Evolutionary conservation across 257 asterid species (phyloP), one percentile per base, ranked within the genome.

Genomic region (Vinca minor): DNA sequence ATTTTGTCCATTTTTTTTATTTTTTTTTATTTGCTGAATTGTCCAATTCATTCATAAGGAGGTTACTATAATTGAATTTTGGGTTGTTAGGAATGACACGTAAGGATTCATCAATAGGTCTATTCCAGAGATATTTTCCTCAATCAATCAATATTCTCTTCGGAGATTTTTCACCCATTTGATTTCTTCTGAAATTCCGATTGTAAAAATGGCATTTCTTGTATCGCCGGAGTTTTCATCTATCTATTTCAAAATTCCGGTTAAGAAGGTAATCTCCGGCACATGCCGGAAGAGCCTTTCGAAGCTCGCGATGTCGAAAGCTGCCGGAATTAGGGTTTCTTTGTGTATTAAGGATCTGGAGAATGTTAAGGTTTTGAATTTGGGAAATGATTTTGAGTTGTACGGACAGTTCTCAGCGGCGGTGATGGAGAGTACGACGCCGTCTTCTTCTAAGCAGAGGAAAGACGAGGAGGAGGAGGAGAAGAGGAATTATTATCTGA

Each of bases 401-500:
- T 71, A 73, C 45, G 85, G 78, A 20, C 72, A 63, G 38, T 77
- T 77, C 59, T 71, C 81, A 13, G 76, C 81, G 29, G 85, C 74
- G 64, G 81, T 76, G 82, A 81, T 76, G 77, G 76, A 72, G 79
- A 83, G 75, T 59, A 72, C 80, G 35, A 59, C 79, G 67, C 73
- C 81, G 63, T 62, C 83, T 29, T 18, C 83, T 29, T 18, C 73
- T 53, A 65, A 67, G 28, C 79, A 75, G 71, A 74, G 70, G n/a
- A n/a, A n/a, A n/a, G n/a, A n/a, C 5, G 63, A 68, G 34, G 92
- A 82, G 21, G 87, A 87, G 61, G 95, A 88, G 39, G 83, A 87
- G 78, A 92, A 76, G 82, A 85, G 77, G 82, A 86, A 87, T 79
- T 92, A 82, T 64, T 78, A 88, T 71, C 72, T 92, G 76, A 92